Conservation (phyloP, 2,329 filamentous ascomycete genomes). For the Macrophomina tecta region DNA sequence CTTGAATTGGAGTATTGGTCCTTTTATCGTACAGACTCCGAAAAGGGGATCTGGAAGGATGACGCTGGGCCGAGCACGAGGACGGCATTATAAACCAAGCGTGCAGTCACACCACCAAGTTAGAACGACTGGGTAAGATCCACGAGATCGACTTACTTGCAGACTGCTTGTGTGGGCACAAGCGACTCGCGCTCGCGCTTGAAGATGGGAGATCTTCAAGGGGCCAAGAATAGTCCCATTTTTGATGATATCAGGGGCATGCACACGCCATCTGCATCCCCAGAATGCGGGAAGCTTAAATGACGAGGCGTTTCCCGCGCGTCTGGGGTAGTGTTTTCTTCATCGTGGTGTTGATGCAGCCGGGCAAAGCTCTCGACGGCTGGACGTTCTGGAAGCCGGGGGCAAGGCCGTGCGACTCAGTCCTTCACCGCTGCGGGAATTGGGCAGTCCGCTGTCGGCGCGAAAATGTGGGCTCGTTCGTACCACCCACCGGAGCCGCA, state of each 20-base stretch:
- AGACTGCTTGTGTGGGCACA: background rate
- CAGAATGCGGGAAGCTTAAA: constrained; percentile 17
- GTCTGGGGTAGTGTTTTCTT: background rate
- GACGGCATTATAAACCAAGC: too few species aligned
- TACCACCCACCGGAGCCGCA: constrained; percentile 20
- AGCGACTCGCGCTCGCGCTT: constrained; percentile 18
- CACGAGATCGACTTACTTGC: constrained; percentile 3
- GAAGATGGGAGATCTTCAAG: constrained; percentile 4
- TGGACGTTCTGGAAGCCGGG: background rate
- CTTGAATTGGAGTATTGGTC: too few species aligned
- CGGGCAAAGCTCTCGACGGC: background rate
- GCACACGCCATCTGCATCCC: constrained; percentile 17
- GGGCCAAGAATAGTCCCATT: constrained; percentile 17
- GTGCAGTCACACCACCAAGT: background rate
- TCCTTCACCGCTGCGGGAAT: background rate
- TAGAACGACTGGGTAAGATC: constrained; percentile 7
- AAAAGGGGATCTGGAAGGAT: too few species aligned
- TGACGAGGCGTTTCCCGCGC: background rate
- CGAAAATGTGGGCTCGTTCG: constrained; percentile 11
- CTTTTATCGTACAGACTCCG: too few species aligned
- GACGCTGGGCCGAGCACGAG: too few species aligned
- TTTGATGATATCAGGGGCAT: constrained; percentile 9
- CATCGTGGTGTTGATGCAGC: constrained; percentile 3
- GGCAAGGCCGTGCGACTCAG: background rate
- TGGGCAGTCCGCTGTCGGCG: constrained; percentile 10